Evolutionary conservation across 1,139 yeast genomes (phyloP).

Genomic region (Debaryomyces psychrophilus): DNA sequence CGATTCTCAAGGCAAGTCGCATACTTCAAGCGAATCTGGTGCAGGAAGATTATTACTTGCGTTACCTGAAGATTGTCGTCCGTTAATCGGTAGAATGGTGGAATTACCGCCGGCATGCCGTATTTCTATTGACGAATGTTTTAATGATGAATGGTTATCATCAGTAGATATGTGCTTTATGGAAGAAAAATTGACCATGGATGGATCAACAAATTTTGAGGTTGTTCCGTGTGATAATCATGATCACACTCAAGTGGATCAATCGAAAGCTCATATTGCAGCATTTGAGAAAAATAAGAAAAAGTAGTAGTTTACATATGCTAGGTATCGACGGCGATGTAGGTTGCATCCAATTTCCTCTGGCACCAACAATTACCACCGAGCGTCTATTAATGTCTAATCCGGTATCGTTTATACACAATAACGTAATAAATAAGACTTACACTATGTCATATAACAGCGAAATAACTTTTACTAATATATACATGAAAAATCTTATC

Average conservation of each 20-base stretch:
- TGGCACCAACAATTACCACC: too few species aligned
- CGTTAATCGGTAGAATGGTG: slow-evolving; percentile 72
- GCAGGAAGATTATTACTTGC: slow-evolving; percentile 71
- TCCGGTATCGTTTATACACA: too few species aligned
- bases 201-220: slow-evolving; percentile 37
- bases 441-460: not conserved
- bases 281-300: slow-evolving; percentile 80
- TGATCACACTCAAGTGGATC: slow-evolving; percentile 85
- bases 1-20: slow-evolving; percentile 45
- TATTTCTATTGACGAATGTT: slow-evolving; percentile 80
- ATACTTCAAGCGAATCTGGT: slow-evolving; percentile 65
- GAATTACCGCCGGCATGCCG: slow-evolving; percentile 85
- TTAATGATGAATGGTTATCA: slow-evolving; percentile 75
- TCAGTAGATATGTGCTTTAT: slow-evolving; percentile 69
- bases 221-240: slow-evolving; percentile 58
- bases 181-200: slow-evolving; percentile 38
- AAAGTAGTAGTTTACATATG: slow-evolving; percentile 30
- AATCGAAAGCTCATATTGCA: slow-evolving; percentile 93
- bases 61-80: slow-evolving; percentile 67
- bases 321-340: not conserved
- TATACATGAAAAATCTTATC: slow-evolving; percentile 11
- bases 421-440: not conserved
- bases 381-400: too few species aligned
- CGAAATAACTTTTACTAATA: slow-evolving; percentile 6
- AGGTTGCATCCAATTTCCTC: not conserved